Evolutionary conservation across 306 rosid species (phyloP).

Genomic region (Prunus mongolica): DNA sequence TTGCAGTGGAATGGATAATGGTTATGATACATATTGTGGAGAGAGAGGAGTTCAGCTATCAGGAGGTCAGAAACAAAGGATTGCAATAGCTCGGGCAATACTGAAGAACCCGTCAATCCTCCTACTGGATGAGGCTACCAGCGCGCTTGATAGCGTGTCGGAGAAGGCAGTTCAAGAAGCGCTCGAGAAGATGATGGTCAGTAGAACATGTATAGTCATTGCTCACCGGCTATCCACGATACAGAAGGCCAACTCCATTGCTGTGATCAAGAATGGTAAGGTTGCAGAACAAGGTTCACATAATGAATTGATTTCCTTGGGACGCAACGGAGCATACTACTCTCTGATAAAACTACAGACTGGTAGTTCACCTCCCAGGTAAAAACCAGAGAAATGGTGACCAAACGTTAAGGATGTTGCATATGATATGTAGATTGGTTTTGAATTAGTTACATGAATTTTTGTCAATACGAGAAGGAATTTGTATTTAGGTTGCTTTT

Average conservation of each 20-base stretch:
- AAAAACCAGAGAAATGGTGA: conserved; percentile 10
- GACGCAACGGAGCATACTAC: conserved; percentile 52
- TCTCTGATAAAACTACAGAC: conserved; percentile 55
- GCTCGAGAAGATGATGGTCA: conserved; percentile 73
- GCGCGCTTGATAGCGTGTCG: conserved; percentile 89
- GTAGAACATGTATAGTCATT: conserved; percentile 69
- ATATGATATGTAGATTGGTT: background rate
- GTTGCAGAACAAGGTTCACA: conserved; percentile 82
- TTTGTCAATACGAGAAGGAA: background rate
- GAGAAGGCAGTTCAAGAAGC: conserved; percentile 72
- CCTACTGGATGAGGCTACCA: conserved; percentile 82
- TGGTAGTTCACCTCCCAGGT: conserved; percentile 34
- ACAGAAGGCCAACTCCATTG: conserved; percentile 66
- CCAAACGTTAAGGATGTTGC: background rate
- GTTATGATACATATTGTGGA: conserved; percentile 74
- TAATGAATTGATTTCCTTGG: conserved; percentile 57
- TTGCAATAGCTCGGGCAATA: conserved; percentile 81
- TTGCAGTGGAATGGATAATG: conserved; percentile 78
- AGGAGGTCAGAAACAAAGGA: conserved; percentile 90
- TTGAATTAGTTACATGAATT: background rate
- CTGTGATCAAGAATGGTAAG: conserved; percentile 66
- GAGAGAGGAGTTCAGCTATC: conserved; percentile 89
- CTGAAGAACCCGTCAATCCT: conserved; percentile 79
- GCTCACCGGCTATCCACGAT: conserved; percentile 77
- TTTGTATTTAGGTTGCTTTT: background rate